Evolutionary conservation across 768 basidiomycete genomes (phyloP).

Genomic region (Peribolospora baueri): DNA sequence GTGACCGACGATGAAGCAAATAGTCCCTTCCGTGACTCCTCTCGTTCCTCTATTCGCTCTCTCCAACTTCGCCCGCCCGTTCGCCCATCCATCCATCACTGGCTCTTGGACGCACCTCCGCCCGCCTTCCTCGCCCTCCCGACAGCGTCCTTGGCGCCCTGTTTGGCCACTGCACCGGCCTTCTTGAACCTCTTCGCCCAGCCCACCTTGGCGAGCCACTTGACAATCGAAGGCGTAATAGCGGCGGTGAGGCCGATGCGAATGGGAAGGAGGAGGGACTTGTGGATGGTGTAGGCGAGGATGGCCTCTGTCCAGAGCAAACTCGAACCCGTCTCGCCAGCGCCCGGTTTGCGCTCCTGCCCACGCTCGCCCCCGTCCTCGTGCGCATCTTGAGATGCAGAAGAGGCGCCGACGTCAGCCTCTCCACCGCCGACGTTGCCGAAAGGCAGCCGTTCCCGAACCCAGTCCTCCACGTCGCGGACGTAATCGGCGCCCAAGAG

Average conservation of each 20-base stretch:
- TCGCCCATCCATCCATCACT: no score
- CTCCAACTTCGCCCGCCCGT: no score
- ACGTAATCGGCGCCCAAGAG: slow-evolving; percentile 79
- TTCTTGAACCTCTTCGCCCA: slow-evolving; percentile 5
- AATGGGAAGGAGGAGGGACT: slow-evolving; percentile 71
- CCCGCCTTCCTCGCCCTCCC: not conserved
- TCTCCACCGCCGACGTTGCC: no score
- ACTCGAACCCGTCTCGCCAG: slow-evolving; percentile 34
- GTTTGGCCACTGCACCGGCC: slow-evolving; percentile 2
- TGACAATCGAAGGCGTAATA: slow-evolving; percentile 60
- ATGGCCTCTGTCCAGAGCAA: slow-evolving; percentile 64
- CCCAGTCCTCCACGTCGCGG: slow-evolving; percentile 30
- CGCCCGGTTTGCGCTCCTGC: slow-evolving; percentile 4
- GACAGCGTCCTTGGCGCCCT: slow-evolving; percentile 4
- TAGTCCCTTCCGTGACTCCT: no score
- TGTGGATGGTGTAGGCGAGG: slow-evolving; percentile 86
- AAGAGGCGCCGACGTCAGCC: not conserved
- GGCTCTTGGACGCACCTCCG: not conserved
- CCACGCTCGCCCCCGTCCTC: slow-evolving; percentile 1
- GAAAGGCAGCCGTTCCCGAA: slow-evolving; percentile 28
- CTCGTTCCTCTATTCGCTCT: no score
- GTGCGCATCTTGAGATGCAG: not conserved
- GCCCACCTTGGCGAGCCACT: slow-evolving; percentile 30
- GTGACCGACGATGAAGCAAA: no score
- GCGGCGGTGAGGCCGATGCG: slow-evolving; percentile 70